Base-by-base conservation (phyloP, 805 yeast species). In the Teunomyces tritomae region DNA sequence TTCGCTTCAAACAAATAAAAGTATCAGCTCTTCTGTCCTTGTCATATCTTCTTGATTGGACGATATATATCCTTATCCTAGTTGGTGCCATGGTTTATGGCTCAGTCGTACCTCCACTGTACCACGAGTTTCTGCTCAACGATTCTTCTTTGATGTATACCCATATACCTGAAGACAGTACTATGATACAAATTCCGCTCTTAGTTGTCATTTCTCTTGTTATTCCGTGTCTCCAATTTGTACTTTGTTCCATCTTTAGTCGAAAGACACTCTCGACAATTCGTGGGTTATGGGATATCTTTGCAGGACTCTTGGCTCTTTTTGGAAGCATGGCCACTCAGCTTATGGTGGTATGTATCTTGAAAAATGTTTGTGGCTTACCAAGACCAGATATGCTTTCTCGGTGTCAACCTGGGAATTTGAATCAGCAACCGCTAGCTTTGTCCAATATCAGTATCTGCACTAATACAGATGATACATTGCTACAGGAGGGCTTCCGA, bases 241-340 rank as follows among this genome's bases (percentile, higher is more conserved):
- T 62, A 1, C 20, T 49, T 1, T 57, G 57, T 43, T 48, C 63
- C 9, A 20, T 57, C 8, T 48, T 55, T 24, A 47, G 49, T 20
- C 43, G 44, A 2, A 29, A 35, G 39, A 51, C 6, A 34, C 56
- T 24, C 29, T 35, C 62, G 0, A 52, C 53, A 7, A 50, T 61
- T 3, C 28, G 29, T 11, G 40, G 28, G 3, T 14, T 64, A 0
- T 76, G 80, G 80, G 78, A 76, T 49, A 54, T 73, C 1, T 71
- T 68, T 47, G 56, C 62, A 42, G 73, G 66, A 0, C 46, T 67
- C 2, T 53, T 73, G 40, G 68, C 69, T 5, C 52, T 74, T 24
- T 42, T 66, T 37, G 79, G 74, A 1, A 62, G 74, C 6, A 61
- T 67, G 34, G 56, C 76, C 0, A 56, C 64, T 14, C 78, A 75